These are phyloP conservation scores for Hypoxylon sp. DNA, from an alignment of 2,329 filamentous ascomycete species.

Conservation along the genomic window DNA sequence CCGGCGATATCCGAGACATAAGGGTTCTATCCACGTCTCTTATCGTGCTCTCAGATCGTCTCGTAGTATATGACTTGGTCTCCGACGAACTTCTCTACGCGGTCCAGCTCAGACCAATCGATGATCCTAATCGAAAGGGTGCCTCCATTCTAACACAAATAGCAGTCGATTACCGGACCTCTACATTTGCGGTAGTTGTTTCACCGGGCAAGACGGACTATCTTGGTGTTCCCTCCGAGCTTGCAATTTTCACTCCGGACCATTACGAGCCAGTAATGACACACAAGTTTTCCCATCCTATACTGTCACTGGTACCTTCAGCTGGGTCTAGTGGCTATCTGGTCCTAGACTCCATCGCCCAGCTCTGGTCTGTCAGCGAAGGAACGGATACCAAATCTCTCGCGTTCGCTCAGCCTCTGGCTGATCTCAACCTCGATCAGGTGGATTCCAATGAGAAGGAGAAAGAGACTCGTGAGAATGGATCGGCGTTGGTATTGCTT, in stretches of 20 bases:
- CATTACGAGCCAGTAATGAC: constrained; percentile 67
- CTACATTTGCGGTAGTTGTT: constrained; percentile 72
- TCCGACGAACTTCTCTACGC: constrained; percentile 76
- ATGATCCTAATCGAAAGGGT: constrained; percentile 46
- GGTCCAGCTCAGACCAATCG: constrained; percentile 59
- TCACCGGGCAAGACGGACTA: constrained; percentile 47
- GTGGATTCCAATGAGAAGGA: too few species aligned
- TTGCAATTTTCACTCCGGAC: constrained; percentile 74
- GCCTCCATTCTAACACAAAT: constrained; percentile 67
- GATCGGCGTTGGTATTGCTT: constrained; percentile 47
- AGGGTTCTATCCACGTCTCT: constrained; percentile 77
- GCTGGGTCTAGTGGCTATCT: constrained; percentile 75
- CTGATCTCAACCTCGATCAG: constrained; percentile 60
- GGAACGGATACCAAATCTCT: constrained; percentile 63
- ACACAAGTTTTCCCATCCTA: constrained; percentile 63
- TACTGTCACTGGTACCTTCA: constrained; percentile 73
- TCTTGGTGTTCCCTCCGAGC: constrained; percentile 56
- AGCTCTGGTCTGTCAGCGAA: constrained; percentile 71
- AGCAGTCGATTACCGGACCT: constrained; percentile 71
- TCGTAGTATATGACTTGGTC: constrained; percentile 87
- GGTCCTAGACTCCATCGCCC: constrained; percentile 77
- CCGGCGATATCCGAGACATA: constrained; percentile 71
- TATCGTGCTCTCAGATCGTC: constrained; percentile 75
- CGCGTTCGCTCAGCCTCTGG: constrained; percentile 62
- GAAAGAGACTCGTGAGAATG: constrained; percentile 42